Conservation (phyloP, 345 rosid genomes). For the Cardamine chenopodiifolia region DNA sequence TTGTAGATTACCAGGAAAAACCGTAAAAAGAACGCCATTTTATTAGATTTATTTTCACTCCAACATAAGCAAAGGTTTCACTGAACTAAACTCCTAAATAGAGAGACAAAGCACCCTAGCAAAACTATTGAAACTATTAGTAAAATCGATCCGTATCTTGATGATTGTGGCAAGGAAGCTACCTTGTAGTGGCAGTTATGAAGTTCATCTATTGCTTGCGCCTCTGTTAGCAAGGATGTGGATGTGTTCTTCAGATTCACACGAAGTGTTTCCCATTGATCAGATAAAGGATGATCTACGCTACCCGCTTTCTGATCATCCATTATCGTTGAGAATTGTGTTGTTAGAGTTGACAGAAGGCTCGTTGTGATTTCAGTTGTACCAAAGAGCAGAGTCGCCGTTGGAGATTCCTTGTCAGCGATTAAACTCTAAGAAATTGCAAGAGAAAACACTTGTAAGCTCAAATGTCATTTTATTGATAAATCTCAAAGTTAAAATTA, state of each 20-base stretch:
- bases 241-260: constrained; percentile 51
- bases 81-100: constrained; percentile 42
- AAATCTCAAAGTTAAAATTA: neutral
- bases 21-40: neutral
- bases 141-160: constrained; percentile 54
- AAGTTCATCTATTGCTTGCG: constrained; percentile 42
- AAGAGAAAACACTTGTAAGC: constrained; percentile 30
- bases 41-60: constrained; percentile 12
- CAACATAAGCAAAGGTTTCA: constrained; percentile 32
- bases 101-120: constrained; percentile 52
- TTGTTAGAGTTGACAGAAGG: constrained; percentile 69
- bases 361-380: constrained; percentile 57
- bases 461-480: neutral
- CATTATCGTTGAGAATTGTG: constrained; percentile 45
- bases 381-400: constrained; percentile 53
- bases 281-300: too few relatives aligned
- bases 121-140: constrained; percentile 48
- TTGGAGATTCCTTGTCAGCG: constrained; percentile 54
- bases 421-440: constrained; percentile 50
- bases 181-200: constrained; percentile 63
- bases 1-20: neutral
- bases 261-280: constrained; percentile 55
- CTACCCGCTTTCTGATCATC: constrained; percentile 33
- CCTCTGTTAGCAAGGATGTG: constrained; percentile 48
- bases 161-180: constrained; percentile 64